A percentile compares a stretch with the other conserved stretches of the same genome.
Evolutionary conservation across 2,329 filamentous ascomycete species (phyloP).

Genomic region (Aspergillus sp.): DNA sequence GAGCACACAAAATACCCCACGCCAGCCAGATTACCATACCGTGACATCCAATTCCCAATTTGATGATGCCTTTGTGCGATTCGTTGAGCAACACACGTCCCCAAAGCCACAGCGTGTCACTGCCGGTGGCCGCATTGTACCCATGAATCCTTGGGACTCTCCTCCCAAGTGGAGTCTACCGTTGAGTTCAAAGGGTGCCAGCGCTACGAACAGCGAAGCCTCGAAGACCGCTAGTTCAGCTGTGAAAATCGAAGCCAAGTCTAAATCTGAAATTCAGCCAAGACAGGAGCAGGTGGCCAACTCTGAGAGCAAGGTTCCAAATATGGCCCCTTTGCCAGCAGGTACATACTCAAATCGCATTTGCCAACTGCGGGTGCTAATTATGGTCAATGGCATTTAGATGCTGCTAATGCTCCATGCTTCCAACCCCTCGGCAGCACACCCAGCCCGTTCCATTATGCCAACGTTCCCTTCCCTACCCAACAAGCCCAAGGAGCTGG

Average conservation of each 20-base stretch:
- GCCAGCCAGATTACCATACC: slow-evolving; percentile 36
- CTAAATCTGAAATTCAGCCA: neutral
- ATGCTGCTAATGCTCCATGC: slow-evolving; percentile 4
- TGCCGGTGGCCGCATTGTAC: slow-evolving; percentile 50
- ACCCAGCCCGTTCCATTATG: neutral
- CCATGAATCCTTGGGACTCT: slow-evolving; percentile 39
- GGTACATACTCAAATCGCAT: neutral
- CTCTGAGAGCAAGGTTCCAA: slow-evolving; percentile 1
- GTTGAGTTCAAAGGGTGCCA: slow-evolving; percentile 12
- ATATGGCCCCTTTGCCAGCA: slow-evolving; percentile 6
- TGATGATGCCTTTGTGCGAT: slow-evolving; percentile 46
- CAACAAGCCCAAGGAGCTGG: slow-evolving; percentile 1
- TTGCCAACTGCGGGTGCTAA: neutral
- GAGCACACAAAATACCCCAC: slow-evolving; percentile 22
- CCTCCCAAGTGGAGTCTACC: slow-evolving; percentile 38
- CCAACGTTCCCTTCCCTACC: neutral
- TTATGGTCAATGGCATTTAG: neutral
- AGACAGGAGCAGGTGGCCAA: neutral
- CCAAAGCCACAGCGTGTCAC: slow-evolving; percentile 52
- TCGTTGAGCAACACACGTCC: slow-evolving; percentile 49
- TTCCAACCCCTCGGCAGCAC: slow-evolving; percentile 1
- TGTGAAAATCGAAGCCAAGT: neutral
- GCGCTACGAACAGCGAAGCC: neutral
- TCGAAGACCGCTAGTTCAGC: neutral
- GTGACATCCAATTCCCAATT: slow-evolving; percentile 31